phyloP scores from a whole-genome alignment of 2,329 filamentous ascomycete species.

The Annulohypoxylon truncatum region DNA sequence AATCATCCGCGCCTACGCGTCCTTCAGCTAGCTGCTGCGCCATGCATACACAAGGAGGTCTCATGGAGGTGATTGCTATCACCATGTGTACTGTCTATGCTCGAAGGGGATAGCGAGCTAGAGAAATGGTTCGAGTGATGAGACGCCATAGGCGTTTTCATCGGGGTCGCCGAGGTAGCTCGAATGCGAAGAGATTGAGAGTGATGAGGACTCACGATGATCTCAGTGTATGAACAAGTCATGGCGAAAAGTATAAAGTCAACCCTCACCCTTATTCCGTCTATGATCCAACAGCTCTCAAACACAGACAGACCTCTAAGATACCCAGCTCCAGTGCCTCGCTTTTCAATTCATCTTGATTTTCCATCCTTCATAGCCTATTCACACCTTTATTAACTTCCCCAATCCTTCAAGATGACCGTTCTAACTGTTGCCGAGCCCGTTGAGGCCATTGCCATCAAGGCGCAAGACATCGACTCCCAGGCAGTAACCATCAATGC shows the following conservation, averaged over 20 bases:
- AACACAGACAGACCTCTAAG: not conserved
- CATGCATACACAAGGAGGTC: not conserved
- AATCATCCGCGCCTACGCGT: not conserved
- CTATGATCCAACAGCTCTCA: not conserved
- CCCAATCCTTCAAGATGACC: not conserved
- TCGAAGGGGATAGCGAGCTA: not conserved
- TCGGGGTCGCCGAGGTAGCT: conserved; percentile 5
- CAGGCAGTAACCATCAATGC: conserved; percentile 14
- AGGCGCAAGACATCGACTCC: conserved; percentile 7
- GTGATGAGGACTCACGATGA: not conserved
- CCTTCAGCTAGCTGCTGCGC: not conserved
- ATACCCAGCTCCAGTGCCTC: not conserved
- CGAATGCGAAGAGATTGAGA: not conserved
- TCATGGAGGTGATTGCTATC: not conserved
- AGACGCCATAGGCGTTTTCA: not conserved
- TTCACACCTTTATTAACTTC: not conserved
- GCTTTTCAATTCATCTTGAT: not conserved
- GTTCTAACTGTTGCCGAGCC: not conserved
- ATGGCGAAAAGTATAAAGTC: conserved; percentile 1
- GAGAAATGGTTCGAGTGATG: not conserved
- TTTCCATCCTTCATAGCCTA: not conserved
- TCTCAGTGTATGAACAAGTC: not conserved
- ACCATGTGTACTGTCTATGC: not conserved
- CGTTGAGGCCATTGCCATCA: conserved; percentile 14
- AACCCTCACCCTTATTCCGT: not conserved